Evolutionary conservation across 345 rosid species (phyloP).

Genomic region (Conringia planisiliqua): DNA sequence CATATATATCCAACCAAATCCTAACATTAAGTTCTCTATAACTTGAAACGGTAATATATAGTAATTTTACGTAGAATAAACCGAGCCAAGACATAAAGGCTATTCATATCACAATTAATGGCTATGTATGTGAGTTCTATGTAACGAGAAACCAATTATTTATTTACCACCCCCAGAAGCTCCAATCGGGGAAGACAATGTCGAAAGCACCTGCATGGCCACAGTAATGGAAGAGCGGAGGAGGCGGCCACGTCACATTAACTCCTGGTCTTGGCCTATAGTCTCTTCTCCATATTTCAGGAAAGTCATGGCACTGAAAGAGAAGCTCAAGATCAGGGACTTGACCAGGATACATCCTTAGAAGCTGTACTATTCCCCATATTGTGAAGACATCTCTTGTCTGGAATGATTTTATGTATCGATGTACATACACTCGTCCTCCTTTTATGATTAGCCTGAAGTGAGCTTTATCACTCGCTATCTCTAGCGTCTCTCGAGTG

Average conservation of each 20-base stretch:
- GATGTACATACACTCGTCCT: constrained; percentile 50
- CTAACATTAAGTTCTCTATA: too few relatives aligned
- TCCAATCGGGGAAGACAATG: constrained; percentile 63
- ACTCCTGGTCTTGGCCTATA: constrained; percentile 27
- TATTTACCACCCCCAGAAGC: constrained; percentile 68
- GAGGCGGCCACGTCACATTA: constrained; percentile 38
- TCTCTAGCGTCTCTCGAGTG: constrained; percentile 43
- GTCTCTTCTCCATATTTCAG: constrained; percentile 29
- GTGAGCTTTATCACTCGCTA: constrained; percentile 38
- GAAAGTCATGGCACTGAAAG: constrained; percentile 42
- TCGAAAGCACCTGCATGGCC: constrained; percentile 36
- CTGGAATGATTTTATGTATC: constrained; percentile 37
- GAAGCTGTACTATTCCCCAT: constrained; percentile 68
- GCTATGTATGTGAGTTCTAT: background rate
- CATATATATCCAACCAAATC: background rate
- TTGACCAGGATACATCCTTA: constrained; percentile 58
- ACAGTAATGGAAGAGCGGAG: constrained; percentile 63
- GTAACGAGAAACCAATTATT: constrained; percentile 6
- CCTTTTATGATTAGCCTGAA: constrained; percentile 45
- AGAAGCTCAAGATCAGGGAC: constrained; percentile 63
- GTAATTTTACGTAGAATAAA: too few relatives aligned
- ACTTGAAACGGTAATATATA: too few relatives aligned
- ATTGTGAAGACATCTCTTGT: constrained; percentile 61
- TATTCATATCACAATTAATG: background rate
- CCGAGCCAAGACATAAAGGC: background rate